These are phyloP conservation scores for Solanum rostratum DNA, from an alignment of 257 asterid genomes.

Conservation along the genomic window DNA sequence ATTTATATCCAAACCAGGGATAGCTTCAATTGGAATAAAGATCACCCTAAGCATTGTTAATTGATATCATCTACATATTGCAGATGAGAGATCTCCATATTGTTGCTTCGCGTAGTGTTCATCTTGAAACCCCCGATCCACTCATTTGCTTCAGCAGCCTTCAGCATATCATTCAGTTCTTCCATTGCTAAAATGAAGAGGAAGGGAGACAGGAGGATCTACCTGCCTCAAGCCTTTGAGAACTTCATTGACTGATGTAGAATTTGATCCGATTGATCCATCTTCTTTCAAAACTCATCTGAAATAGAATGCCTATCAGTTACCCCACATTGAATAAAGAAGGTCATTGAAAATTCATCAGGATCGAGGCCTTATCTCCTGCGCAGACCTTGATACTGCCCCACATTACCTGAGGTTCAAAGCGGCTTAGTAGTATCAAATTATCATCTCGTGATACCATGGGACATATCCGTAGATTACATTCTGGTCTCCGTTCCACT, in stretches of 20 bases:
- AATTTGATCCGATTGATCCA: not conserved
- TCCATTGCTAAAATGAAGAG: not conserved
- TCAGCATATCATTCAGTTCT: not conserved
- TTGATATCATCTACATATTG: not conserved
- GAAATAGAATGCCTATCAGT: not conserved
- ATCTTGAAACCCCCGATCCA: not conserved
- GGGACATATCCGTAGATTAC: not conserved
- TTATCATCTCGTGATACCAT: not conserved
- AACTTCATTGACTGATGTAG: not conserved
- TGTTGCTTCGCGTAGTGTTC: not conserved
- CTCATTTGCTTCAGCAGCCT: not conserved
- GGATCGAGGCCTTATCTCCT: not conserved
- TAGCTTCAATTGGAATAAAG: not conserved
- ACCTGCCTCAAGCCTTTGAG: not conserved
- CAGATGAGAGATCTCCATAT: not conserved
- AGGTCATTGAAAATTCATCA: not conserved
- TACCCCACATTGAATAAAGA: not conserved
- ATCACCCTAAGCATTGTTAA: not conserved
- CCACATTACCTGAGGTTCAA: not conserved
- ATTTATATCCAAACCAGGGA: not conserved
- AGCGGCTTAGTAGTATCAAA: not conserved
- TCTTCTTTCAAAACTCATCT: not conserved
- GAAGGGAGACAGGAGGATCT: not conserved
- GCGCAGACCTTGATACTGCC: not conserved
- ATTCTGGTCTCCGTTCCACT: not conserved